These are phyloP conservation scores for Medicago arabica DNA, from an alignment of 306 rosid species.

Conservation along the genomic window DNA sequence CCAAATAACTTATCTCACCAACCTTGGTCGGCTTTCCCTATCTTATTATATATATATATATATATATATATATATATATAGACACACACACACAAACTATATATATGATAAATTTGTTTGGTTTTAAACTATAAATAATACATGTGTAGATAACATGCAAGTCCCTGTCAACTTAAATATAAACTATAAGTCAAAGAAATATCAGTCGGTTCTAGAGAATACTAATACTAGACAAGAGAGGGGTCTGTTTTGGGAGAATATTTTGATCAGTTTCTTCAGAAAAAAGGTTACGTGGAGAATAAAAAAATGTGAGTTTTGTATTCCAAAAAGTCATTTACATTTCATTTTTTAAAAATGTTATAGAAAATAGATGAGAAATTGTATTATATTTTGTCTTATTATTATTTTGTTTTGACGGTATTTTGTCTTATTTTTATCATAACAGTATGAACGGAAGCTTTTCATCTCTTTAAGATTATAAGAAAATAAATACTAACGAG, in stretches of 20 bases:
- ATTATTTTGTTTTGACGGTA: no score
- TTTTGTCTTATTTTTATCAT: background rate
- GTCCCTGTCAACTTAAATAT: slow-evolving; percentile 7
- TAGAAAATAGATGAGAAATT: background rate
- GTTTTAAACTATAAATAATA: background rate
- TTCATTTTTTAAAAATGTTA: slow-evolving; percentile 1
- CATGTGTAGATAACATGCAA: background rate
- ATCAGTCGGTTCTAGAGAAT: slow-evolving; percentile 16
- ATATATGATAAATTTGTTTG: background rate
- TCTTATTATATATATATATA: background rate
- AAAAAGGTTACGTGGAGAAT: slow-evolving; percentile 1
- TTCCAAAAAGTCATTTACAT: background rate
- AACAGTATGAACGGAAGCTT: background rate
- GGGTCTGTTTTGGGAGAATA: background rate
- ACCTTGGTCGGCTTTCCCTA: background rate
- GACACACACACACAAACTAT: background rate
- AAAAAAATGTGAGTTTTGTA: background rate
- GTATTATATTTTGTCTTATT: background rate
- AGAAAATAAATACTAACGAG: no score
- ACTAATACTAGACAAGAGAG: background rate
- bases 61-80: no score
- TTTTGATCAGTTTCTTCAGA: background rate
- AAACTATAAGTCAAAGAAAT: background rate
- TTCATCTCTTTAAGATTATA: background rate
- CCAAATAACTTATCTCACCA: no score